Evolutionary conservation across 352 stramenopile species (phyloP).

Genomic region (Phytophthora megakarya): DNA sequence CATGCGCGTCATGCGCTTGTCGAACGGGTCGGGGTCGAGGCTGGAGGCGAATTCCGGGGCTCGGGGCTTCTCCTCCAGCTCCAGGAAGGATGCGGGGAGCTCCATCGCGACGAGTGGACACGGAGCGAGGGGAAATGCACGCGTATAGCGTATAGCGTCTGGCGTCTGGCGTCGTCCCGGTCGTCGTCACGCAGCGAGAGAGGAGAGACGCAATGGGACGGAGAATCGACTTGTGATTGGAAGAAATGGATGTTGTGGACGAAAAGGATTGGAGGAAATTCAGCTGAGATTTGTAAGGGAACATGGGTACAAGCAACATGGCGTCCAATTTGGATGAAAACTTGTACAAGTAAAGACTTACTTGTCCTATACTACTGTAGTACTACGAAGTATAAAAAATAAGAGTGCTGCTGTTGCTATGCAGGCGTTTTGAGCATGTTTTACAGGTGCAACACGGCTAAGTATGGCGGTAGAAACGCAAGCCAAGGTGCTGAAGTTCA

Average conservation of each 20-base stretch:
- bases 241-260: background rate
- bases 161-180: slow-evolving; percentile 1
- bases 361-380: too few species aligned
- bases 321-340: too few species aligned
- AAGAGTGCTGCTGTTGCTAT: too few species aligned
- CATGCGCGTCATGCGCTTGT: slow-evolving; percentile 14
- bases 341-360: too few species aligned
- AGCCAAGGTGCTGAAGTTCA: too few species aligned
- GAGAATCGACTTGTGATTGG: slow-evolving; percentile 5
- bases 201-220: background rate
- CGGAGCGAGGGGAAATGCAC: background rate
- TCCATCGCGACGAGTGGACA: slow-evolving; percentile 21
- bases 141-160: slow-evolving; percentile 7
- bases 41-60: slow-evolving; percentile 8
- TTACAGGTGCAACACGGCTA: background rate
- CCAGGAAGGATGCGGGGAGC: slow-evolving; percentile 10
- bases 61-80: slow-evolving; percentile 27
- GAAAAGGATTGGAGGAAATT: slow-evolving; percentile 9
- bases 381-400: too few species aligned
- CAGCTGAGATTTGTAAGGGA: background rate
- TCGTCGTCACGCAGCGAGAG: slow-evolving; percentile 20
- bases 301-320: slow-evolving; percentile 7
- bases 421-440: too few species aligned
- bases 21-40: slow-evolving; percentile 14
- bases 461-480: too few species aligned